Conservation (phyloP, 1,284 basidiomycete species). For the Limonomyces culmigenus region DNA sequence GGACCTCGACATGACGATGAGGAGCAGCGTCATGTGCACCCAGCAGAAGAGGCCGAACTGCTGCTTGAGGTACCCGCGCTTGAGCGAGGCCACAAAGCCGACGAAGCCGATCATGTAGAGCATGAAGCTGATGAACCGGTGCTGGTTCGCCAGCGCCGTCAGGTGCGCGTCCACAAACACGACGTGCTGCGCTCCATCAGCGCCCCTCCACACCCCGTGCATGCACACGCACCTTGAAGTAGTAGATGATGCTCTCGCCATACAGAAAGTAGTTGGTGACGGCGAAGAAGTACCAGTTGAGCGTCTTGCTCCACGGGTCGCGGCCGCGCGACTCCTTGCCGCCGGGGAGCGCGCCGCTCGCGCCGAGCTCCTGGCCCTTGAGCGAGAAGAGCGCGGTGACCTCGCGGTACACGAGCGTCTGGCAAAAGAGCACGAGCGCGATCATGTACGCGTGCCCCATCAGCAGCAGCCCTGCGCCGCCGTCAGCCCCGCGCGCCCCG, state of each 20-base stretch:
- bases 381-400: conserved; percentile 88
- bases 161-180: conserved; percentile 90
- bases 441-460: conserved; percentile 91
- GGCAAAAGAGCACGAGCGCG: conserved; percentile 82
- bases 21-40: conserved; percentile 97
- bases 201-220: neutral
- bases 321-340: conserved; percentile 32
- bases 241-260: conserved; percentile 98
- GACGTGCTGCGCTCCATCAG: conserved; percentile 50
- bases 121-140: conserved; percentile 94
- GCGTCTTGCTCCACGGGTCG: conserved; percentile 87
- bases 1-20: conserved; percentile 90
- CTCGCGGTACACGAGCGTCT: conserved; percentile 91
- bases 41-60: conserved; percentile 99
- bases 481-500: conserved; percentile 3
- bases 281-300: conserved; percentile 99
- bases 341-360: conserved; percentile 7
- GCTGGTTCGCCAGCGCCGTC: conserved; percentile 88
- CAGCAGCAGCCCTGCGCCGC: conserved; percentile 54
- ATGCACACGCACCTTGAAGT: conserved; percentile 71
- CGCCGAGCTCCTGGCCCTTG: too few relatives aligned
- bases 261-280: conserved; percentile 98
- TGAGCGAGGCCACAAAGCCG: conserved; percentile 91
- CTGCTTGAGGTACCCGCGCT: conserved; percentile 85
- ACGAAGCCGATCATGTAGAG: conserved; percentile 95